Evolutionary conservation across 441 rosid genomes (phyloP).

Genomic region (Cnidoscolus chayamansa): DNA sequence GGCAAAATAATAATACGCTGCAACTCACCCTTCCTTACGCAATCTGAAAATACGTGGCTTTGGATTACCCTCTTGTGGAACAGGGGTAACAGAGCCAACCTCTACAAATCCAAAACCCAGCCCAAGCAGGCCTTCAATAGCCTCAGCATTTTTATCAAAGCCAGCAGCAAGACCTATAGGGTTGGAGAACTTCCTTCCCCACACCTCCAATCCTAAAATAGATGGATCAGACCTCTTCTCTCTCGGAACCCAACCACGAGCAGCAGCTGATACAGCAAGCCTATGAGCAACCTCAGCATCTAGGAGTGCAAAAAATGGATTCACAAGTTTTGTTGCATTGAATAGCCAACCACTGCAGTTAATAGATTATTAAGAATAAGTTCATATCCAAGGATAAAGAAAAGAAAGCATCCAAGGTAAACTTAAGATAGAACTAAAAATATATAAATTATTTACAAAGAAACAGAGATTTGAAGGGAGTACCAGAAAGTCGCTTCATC

Average conservation of each 20-base stretch:
- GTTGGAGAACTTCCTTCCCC: constrained; percentile 97
- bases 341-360: constrained; percentile 89
- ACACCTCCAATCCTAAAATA: constrained; percentile 78
- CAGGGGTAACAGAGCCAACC: constrained; percentile 96
- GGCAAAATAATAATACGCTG: background rate
- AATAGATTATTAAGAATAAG: constrained; percentile 20
- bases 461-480: constrained; percentile 8
- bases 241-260: constrained; percentile 97
- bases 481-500: constrained; percentile 99
- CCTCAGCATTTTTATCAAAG: constrained; percentile 97
- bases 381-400: background rate
- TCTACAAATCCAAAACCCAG: constrained; percentile 96
- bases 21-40: constrained; percentile 66
- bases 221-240: constrained; percentile 85
- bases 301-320: constrained; percentile 87
- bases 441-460: background rate
- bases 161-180: constrained; percentile 98
- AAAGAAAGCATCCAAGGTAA: background rate
- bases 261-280: constrained; percentile 83
- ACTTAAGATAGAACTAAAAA: constrained; percentile 2
- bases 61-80: constrained; percentile 93
- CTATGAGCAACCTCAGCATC: constrained; percentile 91
- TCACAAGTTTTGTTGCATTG: constrained; percentile 83
- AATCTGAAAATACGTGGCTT: constrained; percentile 96
- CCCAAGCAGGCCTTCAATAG: constrained; percentile 86